Percentiles rank a stretch among this genome's conserved stretches.
Conservation (phyloP, 495 filamentous ascomycete genomes). For the Cenococcum geophilum region DNA sequence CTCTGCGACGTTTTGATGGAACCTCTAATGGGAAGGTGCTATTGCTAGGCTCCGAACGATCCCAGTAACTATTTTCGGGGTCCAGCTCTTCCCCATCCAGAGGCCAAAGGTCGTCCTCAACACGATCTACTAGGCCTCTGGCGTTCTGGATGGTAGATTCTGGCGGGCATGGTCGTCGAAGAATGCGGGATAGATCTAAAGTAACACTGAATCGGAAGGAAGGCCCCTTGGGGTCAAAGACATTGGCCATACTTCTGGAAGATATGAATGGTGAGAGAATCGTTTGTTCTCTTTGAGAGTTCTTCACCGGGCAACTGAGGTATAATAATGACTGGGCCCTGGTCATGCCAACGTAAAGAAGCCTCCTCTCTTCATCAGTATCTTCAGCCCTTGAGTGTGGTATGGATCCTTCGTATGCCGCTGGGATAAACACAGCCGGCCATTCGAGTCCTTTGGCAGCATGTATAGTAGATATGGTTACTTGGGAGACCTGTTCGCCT, state of each 20-base stretch:
- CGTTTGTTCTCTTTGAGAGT: constrained; percentile 58
- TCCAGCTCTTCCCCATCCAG: constrained; percentile 49
- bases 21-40: constrained; percentile 2
- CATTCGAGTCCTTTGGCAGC: constrained; percentile 96
- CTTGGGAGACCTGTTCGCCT: constrained; percentile 53
- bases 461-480: constrained; percentile 95
- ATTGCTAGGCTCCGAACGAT: constrained; percentile 5
- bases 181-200: constrained; percentile 56
- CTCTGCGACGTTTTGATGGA: constrained; percentile 22
- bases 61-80: constrained; percentile 33
- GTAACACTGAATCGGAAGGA: constrained; percentile 49
- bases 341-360: constrained; percentile 98
- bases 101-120: constrained; percentile 60
- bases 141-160: constrained; percentile 45
- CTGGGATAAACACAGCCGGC: constrained; percentile 94
- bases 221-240: constrained; percentile 55
- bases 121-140: constrained; percentile 41
- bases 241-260: constrained; percentile 41
- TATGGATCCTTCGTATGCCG: constrained; percentile 84
- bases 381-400: constrained; percentile 93
- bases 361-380: constrained; percentile 76
- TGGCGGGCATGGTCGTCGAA: constrained; percentile 52
- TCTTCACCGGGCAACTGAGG: constrained; percentile 69
- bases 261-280: constrained; percentile 59
- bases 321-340: constrained; percentile 88